Base-by-base conservation (phyloP, 129 eudicot genomes). In the Rutidosis leptorrhynchoides region DNA sequence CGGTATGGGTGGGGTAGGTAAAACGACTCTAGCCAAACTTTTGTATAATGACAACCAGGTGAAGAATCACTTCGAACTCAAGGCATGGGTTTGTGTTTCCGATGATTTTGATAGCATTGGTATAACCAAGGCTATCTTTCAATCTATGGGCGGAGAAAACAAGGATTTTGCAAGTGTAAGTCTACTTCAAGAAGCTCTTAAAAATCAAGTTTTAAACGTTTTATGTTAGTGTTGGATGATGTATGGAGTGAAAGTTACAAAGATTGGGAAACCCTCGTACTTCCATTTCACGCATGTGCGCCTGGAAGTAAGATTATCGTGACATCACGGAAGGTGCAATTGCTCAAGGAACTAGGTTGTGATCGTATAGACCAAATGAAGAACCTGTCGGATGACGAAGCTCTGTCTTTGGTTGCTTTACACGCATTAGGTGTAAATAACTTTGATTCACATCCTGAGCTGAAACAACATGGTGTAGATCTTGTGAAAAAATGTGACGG, bases 201-300 rank as follows among this genome's bases (percentile, higher is more conserved):
- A 40, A 60, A 15, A 65, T 3, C 24, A 27, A 11, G 14, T 89
- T 8, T 1, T 0, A 1, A 81, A 71, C 79, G 12, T 63, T 77
- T 78, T 58, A 54, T 83, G 54, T 62, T 89, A 19, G 96, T 85
- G 4, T 56, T 89, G 15, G 96, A 89, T 67, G 94, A 89, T 66
- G 81, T 89, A 6, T 86, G 90, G 86, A 70, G 43, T 11, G 76
- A 72, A 25, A 77, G 84, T 8, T 19, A 7, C 16, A 11, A 10
- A 5, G 74, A 64, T 32, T 89, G 88, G 86, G 81, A 68, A 20
- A 69, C 54, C 11, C 46, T 89, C 8, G 72, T 64, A 2, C 46
- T 17, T 53, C 66, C 80, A 23, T 71, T 89, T 58, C 65, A 42
- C 16, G 24, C 4, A 5, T 85, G 84, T n/a, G 81, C 79, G 1